Percentiles rank a stretch among this genome's conserved stretches.
Conservation (phyloP, 1,284 basidiomycete species). For the Rhizoctonia solani region DNA sequence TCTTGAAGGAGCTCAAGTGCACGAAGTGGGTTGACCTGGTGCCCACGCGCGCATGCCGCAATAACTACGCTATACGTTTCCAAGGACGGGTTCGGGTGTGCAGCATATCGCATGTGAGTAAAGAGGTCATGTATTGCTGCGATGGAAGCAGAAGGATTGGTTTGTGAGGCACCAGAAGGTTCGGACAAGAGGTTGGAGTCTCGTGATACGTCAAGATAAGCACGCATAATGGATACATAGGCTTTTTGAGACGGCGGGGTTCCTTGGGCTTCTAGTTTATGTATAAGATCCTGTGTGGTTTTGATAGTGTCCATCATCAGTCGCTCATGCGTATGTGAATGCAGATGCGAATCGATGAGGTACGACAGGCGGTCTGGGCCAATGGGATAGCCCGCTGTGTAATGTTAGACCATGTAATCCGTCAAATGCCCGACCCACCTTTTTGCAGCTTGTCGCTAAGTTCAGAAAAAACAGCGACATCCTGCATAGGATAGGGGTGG, state of each 20-base stretch:
- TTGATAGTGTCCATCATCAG: slow-evolving; percentile 1
- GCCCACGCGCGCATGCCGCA: slow-evolving; percentile 69
- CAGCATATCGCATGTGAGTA: slow-evolving; percentile 92
- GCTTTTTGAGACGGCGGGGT: slow-evolving; percentile 20
- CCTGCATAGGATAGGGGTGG: neutral
- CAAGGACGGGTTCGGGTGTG: slow-evolving; percentile 79
- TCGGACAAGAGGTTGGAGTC: slow-evolving; percentile 44
- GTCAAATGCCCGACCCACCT: neutral
- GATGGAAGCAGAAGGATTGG: slow-evolving; percentile 43
- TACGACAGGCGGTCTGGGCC: slow-evolving; percentile 19
- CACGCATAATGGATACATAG: slow-evolving; percentile 46
- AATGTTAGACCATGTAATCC: neutral
- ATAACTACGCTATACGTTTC: slow-evolving; percentile 87
- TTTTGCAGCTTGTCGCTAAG: slow-evolving; percentile 14
- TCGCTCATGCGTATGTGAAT: neutral
- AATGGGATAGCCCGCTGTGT: slow-evolving; percentile 19
- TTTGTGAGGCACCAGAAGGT: neutral
- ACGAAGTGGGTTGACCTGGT: slow-evolving; percentile 77
- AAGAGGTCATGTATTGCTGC: slow-evolving; percentile 66
- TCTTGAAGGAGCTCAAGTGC: slow-evolving; percentile 93
- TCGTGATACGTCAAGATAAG: slow-evolving; percentile 51
- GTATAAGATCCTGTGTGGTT: slow-evolving; percentile 17
- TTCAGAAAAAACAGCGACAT: neutral
- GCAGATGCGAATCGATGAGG: slow-evolving; percentile 4
- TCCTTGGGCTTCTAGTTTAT: slow-evolving; percentile 32